Evolutionary conservation across 1,139 yeast genomes (phyloP).

Genomic region (Candida mesenterica): DNA sequence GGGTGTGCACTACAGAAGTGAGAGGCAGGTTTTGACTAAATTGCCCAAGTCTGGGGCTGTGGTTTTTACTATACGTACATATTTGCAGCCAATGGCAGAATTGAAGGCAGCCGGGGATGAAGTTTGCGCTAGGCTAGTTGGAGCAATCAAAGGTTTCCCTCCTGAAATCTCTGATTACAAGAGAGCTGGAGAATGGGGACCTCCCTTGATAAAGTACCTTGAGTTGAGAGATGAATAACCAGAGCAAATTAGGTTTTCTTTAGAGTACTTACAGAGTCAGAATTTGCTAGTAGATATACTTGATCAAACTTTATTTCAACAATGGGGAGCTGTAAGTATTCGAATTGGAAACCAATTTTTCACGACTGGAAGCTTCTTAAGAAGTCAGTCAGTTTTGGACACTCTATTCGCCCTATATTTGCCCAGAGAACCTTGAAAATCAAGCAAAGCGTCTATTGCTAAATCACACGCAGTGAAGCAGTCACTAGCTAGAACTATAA

Average conservation of each 20-base stretch:
- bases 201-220: slow-evolving; percentile 34
- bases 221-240: neutral
- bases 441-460: too few species aligned
- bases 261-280: slow-evolving; percentile 6
- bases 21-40: slow-evolving; percentile 60
- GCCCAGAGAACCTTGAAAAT: too few species aligned
- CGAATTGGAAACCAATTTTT: too few species aligned
- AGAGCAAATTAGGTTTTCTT: too few species aligned
- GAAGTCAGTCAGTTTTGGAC: too few species aligned
- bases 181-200: slow-evolving; percentile 41
- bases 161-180: slow-evolving; percentile 39
- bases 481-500: too few species aligned
- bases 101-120: slow-evolving; percentile 53
- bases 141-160: slow-evolving; percentile 41
- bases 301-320: neutral
- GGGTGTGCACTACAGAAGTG: slow-evolving; percentile 57
- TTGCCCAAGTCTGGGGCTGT: slow-evolving; percentile 55
- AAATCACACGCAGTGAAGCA: too few species aligned
- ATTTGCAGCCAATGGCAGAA: slow-evolving; percentile 56
- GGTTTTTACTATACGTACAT: slow-evolving; percentile 63
- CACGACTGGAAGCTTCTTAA: too few species aligned
- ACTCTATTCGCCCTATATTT: too few species aligned
- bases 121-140: slow-evolving; percentile 37
- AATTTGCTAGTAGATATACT: slow-evolving; percentile 1
- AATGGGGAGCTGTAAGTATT: neutral